Base-by-base conservation (phyloP, 2,329 filamentous ascomycete genomes). In the Alternaria brassicae region DNA sequence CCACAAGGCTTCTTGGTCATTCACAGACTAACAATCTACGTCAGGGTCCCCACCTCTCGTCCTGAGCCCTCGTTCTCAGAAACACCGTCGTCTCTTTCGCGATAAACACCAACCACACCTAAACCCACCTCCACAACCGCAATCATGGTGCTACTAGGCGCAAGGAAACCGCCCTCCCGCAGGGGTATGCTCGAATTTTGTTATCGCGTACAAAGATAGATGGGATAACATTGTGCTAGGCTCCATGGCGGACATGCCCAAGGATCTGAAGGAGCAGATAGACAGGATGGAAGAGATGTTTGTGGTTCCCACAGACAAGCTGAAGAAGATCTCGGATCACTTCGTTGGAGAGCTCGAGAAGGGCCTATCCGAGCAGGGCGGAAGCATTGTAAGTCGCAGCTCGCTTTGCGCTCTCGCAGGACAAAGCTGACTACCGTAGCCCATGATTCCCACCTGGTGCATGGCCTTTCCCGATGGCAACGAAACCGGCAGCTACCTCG, bases 381-480 rank as follows among this genome's bases (percentile, higher is more conserved):
- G 93, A 61, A 96, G 90, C 78, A 98, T 99, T 79, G 92, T 96
- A 79, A 84, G 91, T 84, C 32, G 23, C 42, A 27, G 1, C 4
- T 41, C 6, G 28, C 9, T 37, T 92, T 92, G 61, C 96, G 96
- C 92, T 96, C 80, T 90, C 92, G 96, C 93, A 58, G 97, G 92
- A 91, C 96, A 87, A 15, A 19, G 9, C 58, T 64, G 37, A 68
- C 56, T 15, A 2, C 28, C 12, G 44, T 69, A 96, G 92, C 94
- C 94, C 63, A 98, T 98, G 94, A 97, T 97, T 80, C 91, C 94
- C 58, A 97, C 94, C 59, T 98, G 94, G 94, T 93, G 96, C 61
- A 93, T 97, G 88, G 88, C 88, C 49, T 93, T 92, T 78, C 94
- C 94, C 37, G 90, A 91, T 75, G 94, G 94, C 66, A 78, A 93